Evolutionary conservation across 1,284 basidiomycete species (phyloP).

Genomic region (Mycena citricolor): DNA sequence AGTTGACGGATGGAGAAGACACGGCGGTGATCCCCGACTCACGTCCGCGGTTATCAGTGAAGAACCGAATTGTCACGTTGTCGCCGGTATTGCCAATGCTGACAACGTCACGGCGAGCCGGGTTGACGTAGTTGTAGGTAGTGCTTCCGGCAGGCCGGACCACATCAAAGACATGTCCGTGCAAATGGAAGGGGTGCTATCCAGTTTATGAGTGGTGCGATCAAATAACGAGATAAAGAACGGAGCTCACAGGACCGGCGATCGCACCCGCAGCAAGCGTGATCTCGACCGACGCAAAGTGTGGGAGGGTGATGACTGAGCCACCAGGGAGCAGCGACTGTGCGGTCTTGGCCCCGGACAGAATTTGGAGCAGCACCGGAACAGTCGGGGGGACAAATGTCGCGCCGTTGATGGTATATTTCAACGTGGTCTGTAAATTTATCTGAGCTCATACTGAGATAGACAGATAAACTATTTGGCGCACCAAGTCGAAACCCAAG

Average conservation of each 20-base stretch:
- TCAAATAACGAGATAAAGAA: too few species aligned
- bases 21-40: slow-evolving; percentile 34
- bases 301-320: slow-evolving; percentile 30
- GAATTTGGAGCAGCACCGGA: slow-evolving; percentile 41
- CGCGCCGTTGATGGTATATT: slow-evolving; percentile 30
- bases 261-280: too few species aligned
- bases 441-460: too few species aligned
- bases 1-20: background rate
- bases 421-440: background rate
- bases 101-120: slow-evolving; percentile 31
- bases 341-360: slow-evolving; percentile 39
- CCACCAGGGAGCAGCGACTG: slow-evolving; percentile 38
- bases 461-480: too few species aligned
- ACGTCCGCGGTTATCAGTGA: slow-evolving; percentile 46
- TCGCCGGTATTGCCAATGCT: slow-evolving; percentile 29
- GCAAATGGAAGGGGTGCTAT: slow-evolving; percentile 14
- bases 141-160: slow-evolving; percentile 33
- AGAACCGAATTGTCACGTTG: slow-evolving; percentile 46
- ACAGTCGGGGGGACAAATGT: slow-evolving; percentile 29
- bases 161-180: slow-evolving; percentile 30
- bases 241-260: too few species aligned
- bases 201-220: too few species aligned
- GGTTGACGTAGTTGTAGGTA: slow-evolving; percentile 34
- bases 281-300: too few species aligned
- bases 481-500: too few species aligned